These are phyloP conservation scores for Pseudoperonospora humuli DNA, from an alignment of 352 stramenopile species.

Conservation along the genomic window DNA sequence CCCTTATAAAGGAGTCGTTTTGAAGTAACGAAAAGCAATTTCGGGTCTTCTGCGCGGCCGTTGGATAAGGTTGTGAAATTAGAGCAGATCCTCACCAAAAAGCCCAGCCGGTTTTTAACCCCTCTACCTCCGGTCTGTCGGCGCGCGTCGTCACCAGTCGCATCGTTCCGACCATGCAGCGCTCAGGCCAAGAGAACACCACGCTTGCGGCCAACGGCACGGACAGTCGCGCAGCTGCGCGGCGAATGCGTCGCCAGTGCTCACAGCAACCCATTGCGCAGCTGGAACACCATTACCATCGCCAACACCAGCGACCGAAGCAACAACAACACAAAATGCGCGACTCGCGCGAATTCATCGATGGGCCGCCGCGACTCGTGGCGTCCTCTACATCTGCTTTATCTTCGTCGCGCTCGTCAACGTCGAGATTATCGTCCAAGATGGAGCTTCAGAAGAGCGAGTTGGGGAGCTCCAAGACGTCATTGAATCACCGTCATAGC, in stretches of 20 bases:
- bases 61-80: too few species aligned
- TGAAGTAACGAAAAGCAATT: too few species aligned
- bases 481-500: slow-evolving; percentile 12
- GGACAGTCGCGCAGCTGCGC: slow-evolving; percentile 15
- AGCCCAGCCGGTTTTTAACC: slow-evolving; percentile 2
- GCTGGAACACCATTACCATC: slow-evolving; percentile 29
- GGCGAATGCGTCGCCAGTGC: slow-evolving; percentile 21
- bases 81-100: too few species aligned
- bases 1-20: too few species aligned
- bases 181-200: slow-evolving; percentile 14
- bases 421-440: slow-evolving; percentile 13
- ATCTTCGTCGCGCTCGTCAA: slow-evolving; percentile 13
- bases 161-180: slow-evolving; percentile 18
- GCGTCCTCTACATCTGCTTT: slow-evolving; percentile 4
- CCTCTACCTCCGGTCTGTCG: slow-evolving; percentile 9
- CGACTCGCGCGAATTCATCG: slow-evolving; percentile 6
- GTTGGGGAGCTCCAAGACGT: background rate
- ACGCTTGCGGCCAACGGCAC: slow-evolving; percentile 3
- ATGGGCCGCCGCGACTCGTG: slow-evolving; percentile 14
- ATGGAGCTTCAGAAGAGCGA: slow-evolving; percentile 18
- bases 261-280: slow-evolving; percentile 27
- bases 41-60: too few species aligned
- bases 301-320: slow-evolving; percentile 12
- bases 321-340: background rate
- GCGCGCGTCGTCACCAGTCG: slow-evolving; percentile 6